These are phyloP conservation scores for Curvularia eragrostidis DNA, from an alignment of 2,329 filamentous ascomycete genomes.

Conservation along the genomic window DNA sequence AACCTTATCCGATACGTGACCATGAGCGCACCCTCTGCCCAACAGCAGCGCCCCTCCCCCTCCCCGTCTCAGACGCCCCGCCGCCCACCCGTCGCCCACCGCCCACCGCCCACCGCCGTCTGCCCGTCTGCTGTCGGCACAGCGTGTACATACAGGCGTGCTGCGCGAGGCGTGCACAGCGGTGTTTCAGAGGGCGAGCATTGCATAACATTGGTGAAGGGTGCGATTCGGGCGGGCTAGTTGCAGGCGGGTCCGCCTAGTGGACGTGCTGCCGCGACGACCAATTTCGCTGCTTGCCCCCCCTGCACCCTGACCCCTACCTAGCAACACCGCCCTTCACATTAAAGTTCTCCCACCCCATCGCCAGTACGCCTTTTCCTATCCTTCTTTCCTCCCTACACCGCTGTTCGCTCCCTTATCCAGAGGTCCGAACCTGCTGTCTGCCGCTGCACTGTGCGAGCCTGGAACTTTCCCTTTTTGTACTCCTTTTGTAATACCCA, in stretches of 20 bases:
- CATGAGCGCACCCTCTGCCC: constrained; percentile 3
- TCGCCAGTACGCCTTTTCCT: constrained; percentile 34
- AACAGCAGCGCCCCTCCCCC: not conserved
- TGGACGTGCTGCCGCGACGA: constrained; percentile 40
- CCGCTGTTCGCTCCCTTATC: constrained; percentile 34
- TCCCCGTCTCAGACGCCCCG: not conserved
- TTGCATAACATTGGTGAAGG: constrained; percentile 44
- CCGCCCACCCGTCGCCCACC: too few species aligned
- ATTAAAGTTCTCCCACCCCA: constrained; percentile 46
- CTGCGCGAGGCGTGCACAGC: constrained; percentile 31
- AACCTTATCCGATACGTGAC: constrained; percentile 28
- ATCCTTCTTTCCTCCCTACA: constrained; percentile 42
- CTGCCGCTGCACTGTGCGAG: constrained; percentile 39
- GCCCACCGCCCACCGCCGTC: too few species aligned
- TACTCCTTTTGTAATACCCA: constrained; percentile 47
- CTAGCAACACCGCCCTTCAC: constrained; percentile 46
- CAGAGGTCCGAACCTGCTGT: constrained; percentile 40
- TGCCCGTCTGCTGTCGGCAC: too few species aligned
- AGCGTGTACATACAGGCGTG: too few species aligned
- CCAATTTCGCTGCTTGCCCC: constrained; percentile 43
- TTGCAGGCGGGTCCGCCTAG: constrained; percentile 40
- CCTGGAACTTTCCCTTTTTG: constrained; percentile 36
- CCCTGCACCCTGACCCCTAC: constrained; percentile 38
- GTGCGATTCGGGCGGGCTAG: constrained; percentile 37
- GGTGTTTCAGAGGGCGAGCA: constrained; percentile 35